phyloP scores from a whole-genome alignment of 345 rosid species.

The Leavenworthia alabamica region DNA sequence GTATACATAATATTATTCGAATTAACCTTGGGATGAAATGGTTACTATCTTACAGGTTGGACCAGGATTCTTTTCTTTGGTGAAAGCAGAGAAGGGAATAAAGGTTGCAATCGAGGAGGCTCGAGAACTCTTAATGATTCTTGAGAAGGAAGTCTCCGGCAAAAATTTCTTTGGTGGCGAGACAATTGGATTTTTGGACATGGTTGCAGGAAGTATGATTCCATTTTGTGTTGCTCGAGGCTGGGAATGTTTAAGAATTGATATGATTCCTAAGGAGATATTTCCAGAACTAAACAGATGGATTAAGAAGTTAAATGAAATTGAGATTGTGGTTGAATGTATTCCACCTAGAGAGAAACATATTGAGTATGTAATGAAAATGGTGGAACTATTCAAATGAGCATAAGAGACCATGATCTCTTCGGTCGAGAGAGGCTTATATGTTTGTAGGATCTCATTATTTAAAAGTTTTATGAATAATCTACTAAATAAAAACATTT shows the following conservation, averaged over 20 bases:
- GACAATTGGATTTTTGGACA: constrained; percentile 26
- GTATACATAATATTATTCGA: too few relatives aligned
- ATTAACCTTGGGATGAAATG: not conserved
- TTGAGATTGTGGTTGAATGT: constrained; percentile 14
- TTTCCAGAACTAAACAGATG: constrained; percentile 17
- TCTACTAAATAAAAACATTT: not conserved
- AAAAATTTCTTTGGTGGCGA: constrained; percentile 34
- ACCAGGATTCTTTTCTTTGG: not conserved
- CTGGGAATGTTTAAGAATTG: constrained; percentile 25
- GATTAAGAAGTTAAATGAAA: constrained; percentile 2
- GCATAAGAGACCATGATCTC: not conserved
- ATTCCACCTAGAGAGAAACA: constrained; percentile 23
- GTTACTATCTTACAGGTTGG: not conserved
- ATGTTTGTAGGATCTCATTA: not conserved
- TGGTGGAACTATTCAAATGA: constrained; percentile 2
- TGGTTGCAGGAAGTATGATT: constrained; percentile 23
- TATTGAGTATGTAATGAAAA: constrained; percentile 3
- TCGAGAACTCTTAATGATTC: constrained; percentile 8
- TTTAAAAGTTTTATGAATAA: not conserved
- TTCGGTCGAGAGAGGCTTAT: not conserved
- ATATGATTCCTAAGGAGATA: constrained; percentile 20
- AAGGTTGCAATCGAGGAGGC: constrained; percentile 24
- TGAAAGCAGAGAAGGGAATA: constrained; percentile 7
- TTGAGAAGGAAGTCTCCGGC: constrained; percentile 28
- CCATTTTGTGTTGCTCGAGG: constrained; percentile 9